These are phyloP conservation scores for Camelina laxa DNA, from an alignment of 345 rosid genomes.

Conservation along the genomic window DNA sequence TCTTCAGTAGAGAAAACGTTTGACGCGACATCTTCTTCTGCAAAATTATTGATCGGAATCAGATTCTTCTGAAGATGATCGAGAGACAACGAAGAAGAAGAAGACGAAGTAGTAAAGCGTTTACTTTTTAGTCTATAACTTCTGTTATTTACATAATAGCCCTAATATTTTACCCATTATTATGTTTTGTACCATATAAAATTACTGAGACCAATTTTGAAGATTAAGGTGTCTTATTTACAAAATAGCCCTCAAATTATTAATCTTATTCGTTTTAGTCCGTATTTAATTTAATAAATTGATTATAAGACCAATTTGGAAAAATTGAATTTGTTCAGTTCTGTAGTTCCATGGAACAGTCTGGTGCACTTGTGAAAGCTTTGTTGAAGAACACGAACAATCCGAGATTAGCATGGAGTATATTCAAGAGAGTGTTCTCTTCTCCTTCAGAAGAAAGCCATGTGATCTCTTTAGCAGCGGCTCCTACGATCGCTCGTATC, in stretches of 20 bases:
- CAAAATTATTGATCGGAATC: constrained; percentile 37
- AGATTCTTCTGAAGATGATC: constrained; percentile 35
- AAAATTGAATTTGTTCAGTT: background rate
- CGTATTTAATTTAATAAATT: background rate
- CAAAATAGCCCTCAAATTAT: background rate
- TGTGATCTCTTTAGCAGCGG: constrained; percentile 40
- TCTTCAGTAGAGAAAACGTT: constrained; percentile 57
- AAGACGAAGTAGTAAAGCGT: constrained; percentile 28
- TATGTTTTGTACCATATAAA: background rate
- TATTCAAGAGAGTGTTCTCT: constrained; percentile 74
- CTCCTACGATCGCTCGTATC: constrained; percentile 66
- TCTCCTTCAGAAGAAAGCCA: constrained; percentile 47
- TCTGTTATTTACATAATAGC: background rate
- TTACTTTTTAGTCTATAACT: constrained; percentile 13
- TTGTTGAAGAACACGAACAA: constrained; percentile 64
- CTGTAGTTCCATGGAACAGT: constrained; percentile 54
- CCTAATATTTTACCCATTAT: background rate
- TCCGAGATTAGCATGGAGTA: constrained; percentile 84
- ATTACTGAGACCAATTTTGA: background rate
- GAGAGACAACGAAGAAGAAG: constrained; percentile 7
- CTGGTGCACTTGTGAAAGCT: constrained; percentile 53
- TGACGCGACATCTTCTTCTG: constrained; percentile 63
- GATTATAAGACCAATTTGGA: background rate
- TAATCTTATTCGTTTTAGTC: background rate
- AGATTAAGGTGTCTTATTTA: background rate